A percentile compares a stretch with the other conserved stretches of the same genome.
phyloP scores from a whole-genome alignment of 2,329 filamentous ascomycete species.

The Aspergillus bombycis region DNA sequence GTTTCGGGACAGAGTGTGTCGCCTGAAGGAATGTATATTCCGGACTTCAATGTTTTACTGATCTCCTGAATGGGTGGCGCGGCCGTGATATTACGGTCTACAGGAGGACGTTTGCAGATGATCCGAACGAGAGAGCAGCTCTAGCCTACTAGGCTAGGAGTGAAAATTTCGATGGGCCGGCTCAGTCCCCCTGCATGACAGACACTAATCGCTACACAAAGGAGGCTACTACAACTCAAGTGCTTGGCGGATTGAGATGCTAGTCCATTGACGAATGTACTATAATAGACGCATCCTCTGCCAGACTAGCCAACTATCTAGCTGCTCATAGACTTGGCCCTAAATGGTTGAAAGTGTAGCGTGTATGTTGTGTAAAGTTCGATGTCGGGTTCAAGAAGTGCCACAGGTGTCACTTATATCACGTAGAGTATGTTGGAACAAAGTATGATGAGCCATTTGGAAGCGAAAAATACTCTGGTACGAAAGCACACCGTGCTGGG shows the following conservation, averaged over 20 bases:
- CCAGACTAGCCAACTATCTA: not conserved
- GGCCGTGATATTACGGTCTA: not conserved
- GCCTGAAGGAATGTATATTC: not conserved
- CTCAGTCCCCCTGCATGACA: not conserved
- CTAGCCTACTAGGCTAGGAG: too few relatives aligned
- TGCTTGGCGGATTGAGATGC: not conserved
- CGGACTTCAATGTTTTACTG: not conserved
- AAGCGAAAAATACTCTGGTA: not conserved
- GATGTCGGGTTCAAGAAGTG: not conserved
- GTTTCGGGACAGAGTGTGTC: not conserved
- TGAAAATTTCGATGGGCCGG: not conserved
- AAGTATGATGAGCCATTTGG: not conserved
- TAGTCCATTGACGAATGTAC: not conserved
- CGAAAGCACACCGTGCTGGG: not conserved
- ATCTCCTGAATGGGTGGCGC: not conserved
- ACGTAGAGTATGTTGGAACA: not conserved
- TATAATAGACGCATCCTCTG: not conserved
- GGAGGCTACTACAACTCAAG: not conserved
- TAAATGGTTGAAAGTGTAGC: not conserved
- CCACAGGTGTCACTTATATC: not conserved
- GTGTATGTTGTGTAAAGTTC: not conserved
- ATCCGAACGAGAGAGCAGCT: not conserved
- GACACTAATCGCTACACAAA: not conserved
- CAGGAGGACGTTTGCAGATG: not conserved
- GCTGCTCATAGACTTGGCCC: not conserved